A percentile compares a stretch with the other conserved stretches of the same genome.
Conservation (phyloP, 306 rosid genomes). For the Oxytropis ochrocephala region DNA sequence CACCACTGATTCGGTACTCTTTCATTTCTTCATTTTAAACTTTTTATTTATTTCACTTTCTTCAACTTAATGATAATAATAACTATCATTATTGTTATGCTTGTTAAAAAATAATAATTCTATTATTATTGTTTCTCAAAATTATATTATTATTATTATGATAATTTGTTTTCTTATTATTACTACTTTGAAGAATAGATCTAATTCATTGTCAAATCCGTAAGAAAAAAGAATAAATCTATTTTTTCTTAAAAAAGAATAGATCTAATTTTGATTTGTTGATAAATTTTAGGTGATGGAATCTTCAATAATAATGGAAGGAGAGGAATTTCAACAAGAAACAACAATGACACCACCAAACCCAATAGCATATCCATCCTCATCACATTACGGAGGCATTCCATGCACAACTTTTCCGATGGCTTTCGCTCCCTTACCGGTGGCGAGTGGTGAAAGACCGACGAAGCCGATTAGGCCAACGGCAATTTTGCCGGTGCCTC, state of each 20-base stretch:
- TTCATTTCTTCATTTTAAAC: background rate
- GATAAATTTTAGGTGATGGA: conserved; percentile 34
- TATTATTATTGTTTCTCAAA: no score
- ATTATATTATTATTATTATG: no score
- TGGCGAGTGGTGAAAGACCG: conserved; percentile 19
- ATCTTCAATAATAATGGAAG: conserved; percentile 44
- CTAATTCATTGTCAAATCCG: background rate
- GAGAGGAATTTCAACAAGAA: conserved; percentile 38
- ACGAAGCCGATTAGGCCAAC: conserved; percentile 55
- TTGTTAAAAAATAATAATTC: no score
- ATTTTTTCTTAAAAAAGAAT: background rate
- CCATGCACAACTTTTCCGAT: conserved; percentile 32
- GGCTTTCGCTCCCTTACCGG: conserved; percentile 30
- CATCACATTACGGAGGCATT: conserved; percentile 31
- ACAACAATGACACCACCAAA: background rate
- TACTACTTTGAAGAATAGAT: background rate
- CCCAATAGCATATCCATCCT: conserved; percentile 22
- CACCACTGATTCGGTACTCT: conserved; percentile 58
- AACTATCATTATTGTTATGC: background rate
- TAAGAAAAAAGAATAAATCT: background rate
- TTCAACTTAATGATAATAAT: background rate
- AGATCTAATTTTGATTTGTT: background rate
- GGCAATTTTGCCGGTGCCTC: conserved; percentile 58
- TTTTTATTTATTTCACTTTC: background rate
- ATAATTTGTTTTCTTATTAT: no score